These are phyloP conservation scores for Anthracocystis panici-leucophaei DNA, from an alignment of 1,284 basidiomycete species.

Conservation along the genomic window DNA sequence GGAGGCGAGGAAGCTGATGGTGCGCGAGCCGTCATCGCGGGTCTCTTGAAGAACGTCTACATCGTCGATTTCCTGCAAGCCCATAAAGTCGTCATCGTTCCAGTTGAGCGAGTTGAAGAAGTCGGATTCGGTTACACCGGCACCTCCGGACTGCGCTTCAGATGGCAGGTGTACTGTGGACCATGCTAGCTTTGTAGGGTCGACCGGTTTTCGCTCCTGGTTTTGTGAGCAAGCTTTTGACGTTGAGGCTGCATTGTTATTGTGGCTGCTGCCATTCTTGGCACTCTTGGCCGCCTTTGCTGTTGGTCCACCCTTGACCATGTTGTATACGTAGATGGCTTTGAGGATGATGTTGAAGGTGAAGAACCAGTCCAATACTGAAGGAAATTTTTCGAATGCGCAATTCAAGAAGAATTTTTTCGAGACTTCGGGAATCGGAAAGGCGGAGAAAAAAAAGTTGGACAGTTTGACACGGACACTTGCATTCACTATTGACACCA, in stretches of 20 bases:
- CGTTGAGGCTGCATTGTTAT: conserved; percentile 13
- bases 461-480: not conserved
- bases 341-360: conserved; percentile 1
- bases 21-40: conserved; percentile 46
- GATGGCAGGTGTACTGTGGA: conserved; percentile 49
- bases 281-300: conserved; percentile 17
- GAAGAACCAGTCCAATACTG: not conserved
- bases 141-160: conserved; percentile 47
- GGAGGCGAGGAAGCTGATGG: conserved; percentile 46
- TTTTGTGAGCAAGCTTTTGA: conserved; percentile 11
- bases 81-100: conserved; percentile 65
- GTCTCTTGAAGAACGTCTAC: conserved; percentile 58
- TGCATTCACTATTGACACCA: not conserved
- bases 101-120: conserved; percentile 46
- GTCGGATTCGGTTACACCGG: conserved; percentile 51
- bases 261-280: not conserved
- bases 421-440: conserved; percentile 32
- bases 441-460: conserved; percentile 24
- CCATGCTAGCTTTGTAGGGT: conserved; percentile 47
- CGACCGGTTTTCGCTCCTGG: conserved; percentile 29
- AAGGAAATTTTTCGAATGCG: conserved; percentile 12
- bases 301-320: conserved; percentile 19
- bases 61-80: conserved; percentile 64
- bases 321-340: conserved; percentile 3
- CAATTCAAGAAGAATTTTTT: conserved; percentile 21